Percentiles rank a stretch among this genome's conserved stretches.
These are phyloP conservation scores for Kingdonia uniflora DNA, from an alignment of 164 flowering plant genomes.

Conservation along the genomic window DNA sequence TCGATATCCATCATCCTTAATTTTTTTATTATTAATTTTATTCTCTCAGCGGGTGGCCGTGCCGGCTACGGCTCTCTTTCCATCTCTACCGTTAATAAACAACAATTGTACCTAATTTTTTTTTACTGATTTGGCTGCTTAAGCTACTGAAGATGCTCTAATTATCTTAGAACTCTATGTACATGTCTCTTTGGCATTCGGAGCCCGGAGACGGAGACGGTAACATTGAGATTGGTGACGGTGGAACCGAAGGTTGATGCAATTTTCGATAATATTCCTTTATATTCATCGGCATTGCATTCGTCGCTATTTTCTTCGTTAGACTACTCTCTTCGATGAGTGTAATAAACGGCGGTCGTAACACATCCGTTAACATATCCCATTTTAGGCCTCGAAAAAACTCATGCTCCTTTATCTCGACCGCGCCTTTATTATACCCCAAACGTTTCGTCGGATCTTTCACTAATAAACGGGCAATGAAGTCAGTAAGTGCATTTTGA, in stretches of 20 bases:
- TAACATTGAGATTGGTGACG: constrained; percentile 17
- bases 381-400: constrained; percentile 67
- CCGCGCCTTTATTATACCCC: constrained; percentile 61
- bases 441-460: constrained; percentile 69
- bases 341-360: constrained; percentile 80
- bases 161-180: too few relatives aligned
- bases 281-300: constrained; percentile 22
- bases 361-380: constrained; percentile 65
- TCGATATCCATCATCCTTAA: too few relatives aligned
- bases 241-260: constrained; percentile 21
- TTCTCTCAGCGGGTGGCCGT: too few relatives aligned
- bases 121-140: too few relatives aligned
- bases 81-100: too few relatives aligned
- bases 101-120: too few relatives aligned
- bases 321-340: constrained; percentile 24
- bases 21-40: too few relatives aligned
- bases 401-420: constrained; percentile 62
- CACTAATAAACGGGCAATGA: constrained; percentile 56
- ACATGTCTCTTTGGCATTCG: neutral
- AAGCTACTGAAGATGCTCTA: too few relatives aligned
- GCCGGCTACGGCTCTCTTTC: too few relatives aligned
- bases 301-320: neutral
- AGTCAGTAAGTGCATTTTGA: constrained; percentile 43
- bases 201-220: constrained; percentile 18
- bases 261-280: constrained; percentile 36